These are phyloP conservation scores for Trypanosoma mega DNA, from an alignment of 208 protist genomes.

Conservation along the genomic window DNA sequence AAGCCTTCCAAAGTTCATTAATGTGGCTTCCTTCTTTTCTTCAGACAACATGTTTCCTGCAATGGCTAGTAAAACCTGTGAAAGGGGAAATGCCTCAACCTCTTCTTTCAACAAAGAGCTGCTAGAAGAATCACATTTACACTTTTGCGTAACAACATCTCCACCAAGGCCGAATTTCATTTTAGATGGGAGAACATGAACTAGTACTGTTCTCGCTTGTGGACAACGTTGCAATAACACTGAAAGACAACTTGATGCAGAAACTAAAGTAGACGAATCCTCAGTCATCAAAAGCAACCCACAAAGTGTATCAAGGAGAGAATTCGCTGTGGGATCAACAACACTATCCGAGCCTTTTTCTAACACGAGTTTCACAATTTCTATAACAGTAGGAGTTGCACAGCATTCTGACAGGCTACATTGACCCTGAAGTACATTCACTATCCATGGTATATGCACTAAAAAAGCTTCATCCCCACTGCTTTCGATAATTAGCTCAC, in stretches of 20 bases:
- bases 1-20: slow-evolving; percentile 46
- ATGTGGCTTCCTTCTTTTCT: slow-evolving; percentile 32
- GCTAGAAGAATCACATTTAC: too few species aligned
- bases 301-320: slow-evolving; percentile 40
- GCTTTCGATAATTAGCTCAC: slow-evolving; percentile 24
- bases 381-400: slow-evolving; percentile 22
- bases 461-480: slow-evolving; percentile 9
- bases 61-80: slow-evolving; percentile 42
- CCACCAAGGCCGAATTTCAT: too few species aligned
- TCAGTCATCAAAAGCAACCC: slow-evolving; percentile 47
- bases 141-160: too few species aligned
- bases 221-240: slow-evolving; percentile 48
- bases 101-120: slow-evolving; percentile 16
- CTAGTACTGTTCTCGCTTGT: slow-evolving; percentile 22
- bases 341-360: slow-evolving; percentile 25
- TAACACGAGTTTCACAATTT: slow-evolving; percentile 25
- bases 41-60: slow-evolving; percentile 35
- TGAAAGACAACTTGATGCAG: slow-evolving; percentile 43
- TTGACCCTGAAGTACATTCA: slow-evolving; percentile 10
- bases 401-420: slow-evolving; percentile 21
- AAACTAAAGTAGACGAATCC: slow-evolving; percentile 51
- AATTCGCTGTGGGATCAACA: slow-evolving; percentile 21
- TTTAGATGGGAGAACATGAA: slow-evolving; percentile 5
- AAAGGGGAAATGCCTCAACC: slow-evolving; percentile 31
- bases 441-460: slow-evolving; percentile 24